phyloP scores from a whole-genome alignment of 495 filamentous ascomycete genomes.

The Aspergillus cavernicola region DNA sequence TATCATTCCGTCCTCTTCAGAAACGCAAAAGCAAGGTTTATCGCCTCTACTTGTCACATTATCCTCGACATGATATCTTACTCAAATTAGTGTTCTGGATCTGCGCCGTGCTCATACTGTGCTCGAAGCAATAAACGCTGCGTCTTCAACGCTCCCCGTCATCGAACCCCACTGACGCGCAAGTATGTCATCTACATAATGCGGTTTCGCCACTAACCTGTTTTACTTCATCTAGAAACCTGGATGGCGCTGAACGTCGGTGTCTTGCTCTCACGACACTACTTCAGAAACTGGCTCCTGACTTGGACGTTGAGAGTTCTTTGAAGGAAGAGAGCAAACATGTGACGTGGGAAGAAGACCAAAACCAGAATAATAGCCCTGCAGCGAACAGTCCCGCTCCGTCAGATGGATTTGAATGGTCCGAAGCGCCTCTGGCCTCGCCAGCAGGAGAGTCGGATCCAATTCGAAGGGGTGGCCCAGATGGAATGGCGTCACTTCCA shows the following conservation, averaged over 20 bases:
- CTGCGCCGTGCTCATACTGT: slow-evolving; percentile 11
- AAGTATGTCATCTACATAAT: slow-evolving; percentile 1
- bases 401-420: slow-evolving; percentile 20
- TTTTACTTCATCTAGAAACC: slow-evolving; percentile 14
- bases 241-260: slow-evolving; percentile 19
- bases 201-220: background rate
- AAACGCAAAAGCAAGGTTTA: no score
- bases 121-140: slow-evolving; percentile 18
- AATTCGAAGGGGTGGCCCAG: no score
- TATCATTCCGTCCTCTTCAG: no score
- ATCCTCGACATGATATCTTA: no score
- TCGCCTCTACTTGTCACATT: no score
- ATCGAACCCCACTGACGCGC: slow-evolving; percentile 23
- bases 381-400: background rate
- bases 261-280: slow-evolving; percentile 12
- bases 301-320: slow-evolving; percentile 16
- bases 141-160: slow-evolving; percentile 14
- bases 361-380: background rate
- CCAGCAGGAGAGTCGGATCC: no score
- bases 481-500: slow-evolving; percentile 26
- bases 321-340: slow-evolving; percentile 6
- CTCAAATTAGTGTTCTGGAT: no score
- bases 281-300: slow-evolving; percentile 14
- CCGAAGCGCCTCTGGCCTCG: slow-evolving; percentile 10
- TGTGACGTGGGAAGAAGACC: background rate